Evolutionary conservation across 768 basidiomycete species (phyloP), one percentile per base, ranked within the genome.

Genomic region (Tulasnella sp.): DNA sequence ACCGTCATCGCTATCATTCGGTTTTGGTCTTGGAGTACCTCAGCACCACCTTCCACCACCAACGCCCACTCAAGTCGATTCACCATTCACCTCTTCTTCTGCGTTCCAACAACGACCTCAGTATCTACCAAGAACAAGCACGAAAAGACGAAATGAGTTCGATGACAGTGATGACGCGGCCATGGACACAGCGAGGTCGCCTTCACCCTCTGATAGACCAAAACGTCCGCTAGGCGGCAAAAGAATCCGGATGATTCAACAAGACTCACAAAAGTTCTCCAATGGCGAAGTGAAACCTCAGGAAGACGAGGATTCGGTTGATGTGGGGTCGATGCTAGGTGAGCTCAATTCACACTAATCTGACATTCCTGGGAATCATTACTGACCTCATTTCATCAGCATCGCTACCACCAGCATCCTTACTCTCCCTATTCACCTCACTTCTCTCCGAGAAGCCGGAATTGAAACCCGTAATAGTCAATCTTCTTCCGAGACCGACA

Each of bases 401-500:
- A 58, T 83, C 78, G 60, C 69, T 90, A 43, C 87, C 87, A 37
- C 69, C 79, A 3, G 77, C 86, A 62, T 81, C 85, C 8, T 70
- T 86, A 15, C 68, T 89, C 25, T 83, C 84, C 2, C 68, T 89
- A 33, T 65, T 90, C 19, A 80, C 72, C 24, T 74, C 83, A 9
- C 67, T 90, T 49, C 66, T 90, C 22, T 70, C 72, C 52, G 65
- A 70, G 0, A 78, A 87, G 56, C 87, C 87, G 0, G 69, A 74
- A 3, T 67, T 90, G 42, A 90, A 85, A 63, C 71, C 78, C 2
- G 65, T 74, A 7, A 73, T 90, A 50, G 66, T 90, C 32, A 78
- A 79, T 28, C 69, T 90, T 32, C 86, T 90, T 60, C 87, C 87
- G 45, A 77, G 83, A n/a, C 87, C 87, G 12, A 81, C 85, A 1